Base-by-base conservation (phyloP, 140 eudicot species). In the Bidens hawaiensis region DNA sequence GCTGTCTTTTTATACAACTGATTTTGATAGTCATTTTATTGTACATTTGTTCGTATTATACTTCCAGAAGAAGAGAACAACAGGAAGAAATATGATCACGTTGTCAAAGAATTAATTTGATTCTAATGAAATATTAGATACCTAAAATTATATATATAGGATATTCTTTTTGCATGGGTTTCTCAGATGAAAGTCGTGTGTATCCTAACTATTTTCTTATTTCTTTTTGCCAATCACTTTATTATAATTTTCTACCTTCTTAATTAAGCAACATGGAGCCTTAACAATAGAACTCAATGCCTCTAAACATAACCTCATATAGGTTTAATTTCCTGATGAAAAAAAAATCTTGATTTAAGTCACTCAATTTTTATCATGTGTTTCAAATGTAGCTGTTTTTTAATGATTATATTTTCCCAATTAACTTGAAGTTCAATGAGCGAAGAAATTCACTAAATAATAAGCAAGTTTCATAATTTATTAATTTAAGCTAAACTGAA, bases 151-250 rank as follows among this genome's bases (percentile, higher is more conserved):
- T 2, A 22, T n/a, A 50, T 50, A 30, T 28, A 21, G 28, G 30
- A 50, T 50, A 50, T 50, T 11, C 53, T 22, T 50, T 48, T 50
- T 50, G 56, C 56, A 50, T 50, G 56, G 56, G 30, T 22, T 50
- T 50, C 30, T 50, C 6, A 50, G 4, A 50, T 50, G 27, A 12
- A 15, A 50, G 28, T 22, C 14, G 56, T 49, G 56, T 49, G 56
- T 22, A 49, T 49, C 56, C 28, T 49, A 49, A 9, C 30, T 50
- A 21, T 36, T 8, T 36, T 36, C 43, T 36, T 10, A n/a, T n/a
- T n/a, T n/a, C 18, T 43, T 16, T 50, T 50, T 50, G 27, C 31
- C 10, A 21, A 50, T 10, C 31, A 22, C 9, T 47, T 47, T 16
- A 47, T 18, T 3, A 18, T 18, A 13, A 45, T 5, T 6, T 4